phyloP scores from a whole-genome alignment of 2,329 filamentous ascomycete genomes.

The Claviceps monticola region DNA sequence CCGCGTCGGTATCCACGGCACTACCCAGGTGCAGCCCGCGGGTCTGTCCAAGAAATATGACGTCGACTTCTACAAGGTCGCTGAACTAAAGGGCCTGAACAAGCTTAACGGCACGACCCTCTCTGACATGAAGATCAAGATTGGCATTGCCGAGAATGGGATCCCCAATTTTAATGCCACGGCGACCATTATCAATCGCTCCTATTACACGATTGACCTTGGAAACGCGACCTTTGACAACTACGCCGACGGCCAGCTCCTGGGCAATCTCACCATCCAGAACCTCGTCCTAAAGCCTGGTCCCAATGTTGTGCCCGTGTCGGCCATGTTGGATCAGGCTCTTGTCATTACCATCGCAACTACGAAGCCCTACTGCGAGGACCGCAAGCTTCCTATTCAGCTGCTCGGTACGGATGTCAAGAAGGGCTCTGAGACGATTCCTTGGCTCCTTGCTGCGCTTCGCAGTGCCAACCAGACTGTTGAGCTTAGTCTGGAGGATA shows the following conservation, averaged over 20 bases:
- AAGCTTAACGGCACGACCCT: conserved; percentile 42
- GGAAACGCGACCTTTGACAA: conserved; percentile 51
- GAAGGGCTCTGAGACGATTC: conserved; percentile 36
- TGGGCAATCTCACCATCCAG: conserved; percentile 44
- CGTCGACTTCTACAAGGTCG: conserved; percentile 42
- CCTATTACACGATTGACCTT: conserved; percentile 49
- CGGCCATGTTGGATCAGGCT: conserved; percentile 36
- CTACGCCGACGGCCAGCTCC: conserved; percentile 32
- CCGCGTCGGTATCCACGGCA: conserved; percentile 35
- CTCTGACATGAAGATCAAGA: conserved; percentile 12
- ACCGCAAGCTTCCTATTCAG: conserved; percentile 39
- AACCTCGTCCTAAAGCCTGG: conserved; percentile 47
- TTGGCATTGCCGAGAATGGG: conserved; percentile 2
- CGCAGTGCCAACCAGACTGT: conserved; percentile 35
- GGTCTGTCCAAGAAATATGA: conserved; percentile 34
- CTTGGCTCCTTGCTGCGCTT: conserved; percentile 44
- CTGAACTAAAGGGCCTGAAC: conserved; percentile 37
- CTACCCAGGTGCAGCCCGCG: conserved; percentile 35
- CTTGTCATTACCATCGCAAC: conserved; percentile 27
- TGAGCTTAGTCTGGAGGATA: conserved; percentile 34
- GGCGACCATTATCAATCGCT: conserved; percentile 49
- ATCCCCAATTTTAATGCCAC: conserved; percentile 46
- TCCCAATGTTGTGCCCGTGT: conserved; percentile 40
- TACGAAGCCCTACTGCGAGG: conserved; percentile 35
- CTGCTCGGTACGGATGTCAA: conserved; percentile 38